A percentile compares a stretch with the other conserved stretches of the same genome.
These are phyloP conservation scores for Tilletiaria anomala DNA, from an alignment of 1,284 basidiomycete genomes.

Conservation along the genomic window DNA sequence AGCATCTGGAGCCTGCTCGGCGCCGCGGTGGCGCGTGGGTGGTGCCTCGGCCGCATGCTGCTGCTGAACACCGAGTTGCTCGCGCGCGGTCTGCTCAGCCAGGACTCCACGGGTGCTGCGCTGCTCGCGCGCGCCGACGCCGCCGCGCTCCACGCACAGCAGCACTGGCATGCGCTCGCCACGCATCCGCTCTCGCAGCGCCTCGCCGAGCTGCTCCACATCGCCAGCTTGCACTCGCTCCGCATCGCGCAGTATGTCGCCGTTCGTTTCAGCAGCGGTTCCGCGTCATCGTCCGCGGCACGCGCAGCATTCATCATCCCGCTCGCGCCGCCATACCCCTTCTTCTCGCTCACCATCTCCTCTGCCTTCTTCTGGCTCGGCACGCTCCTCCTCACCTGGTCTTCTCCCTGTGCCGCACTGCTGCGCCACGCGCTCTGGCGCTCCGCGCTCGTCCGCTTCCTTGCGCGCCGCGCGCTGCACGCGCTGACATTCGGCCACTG, in stretches of 20 bases:
- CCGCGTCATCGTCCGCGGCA: too few relatives aligned
- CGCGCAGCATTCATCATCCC: constrained; percentile 4
- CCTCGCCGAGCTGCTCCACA: neutral
- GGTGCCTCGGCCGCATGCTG: neutral
- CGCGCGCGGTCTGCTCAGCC: neutral
- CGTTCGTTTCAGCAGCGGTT: too few relatives aligned
- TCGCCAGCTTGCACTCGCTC: too few relatives aligned
- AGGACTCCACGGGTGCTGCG: too few relatives aligned
- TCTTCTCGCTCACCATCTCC: constrained; percentile 27
- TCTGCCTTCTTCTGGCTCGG: constrained; percentile 26
- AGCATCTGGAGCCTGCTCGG: neutral
- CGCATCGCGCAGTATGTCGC: neutral
- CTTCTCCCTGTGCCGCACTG: constrained; percentile 33
- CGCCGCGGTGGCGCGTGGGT: too few relatives aligned
- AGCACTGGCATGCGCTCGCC: neutral
- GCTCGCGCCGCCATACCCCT: constrained; percentile 30
- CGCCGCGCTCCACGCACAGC: too few relatives aligned
- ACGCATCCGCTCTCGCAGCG: neutral
- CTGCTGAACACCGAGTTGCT: neutral
- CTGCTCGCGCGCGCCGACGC: too few relatives aligned
- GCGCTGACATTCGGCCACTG: constrained; percentile 8
- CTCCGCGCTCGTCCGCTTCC: constrained; percentile 24
- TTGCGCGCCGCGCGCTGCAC: constrained; percentile 12
- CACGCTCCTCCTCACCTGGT: constrained; percentile 31
- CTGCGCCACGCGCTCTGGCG: constrained; percentile 33